These are phyloP conservation scores for Isabelozyma pseudorhagii DNA, from an alignment of 805 yeast genomes.

Conservation along the genomic window DNA sequence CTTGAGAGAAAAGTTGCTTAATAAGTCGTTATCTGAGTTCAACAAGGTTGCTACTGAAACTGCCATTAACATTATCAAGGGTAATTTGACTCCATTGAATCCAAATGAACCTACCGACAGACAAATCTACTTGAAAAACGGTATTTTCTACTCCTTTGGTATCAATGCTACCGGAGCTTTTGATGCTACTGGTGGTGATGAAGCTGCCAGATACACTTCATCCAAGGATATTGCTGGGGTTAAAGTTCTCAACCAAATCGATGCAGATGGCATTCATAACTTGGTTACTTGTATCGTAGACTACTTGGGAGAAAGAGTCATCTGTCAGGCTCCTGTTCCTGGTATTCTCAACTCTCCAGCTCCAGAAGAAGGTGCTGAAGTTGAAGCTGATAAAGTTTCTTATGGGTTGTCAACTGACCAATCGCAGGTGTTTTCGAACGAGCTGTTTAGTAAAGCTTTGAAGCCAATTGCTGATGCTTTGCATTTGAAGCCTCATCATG, in stretches of 20 bases:
- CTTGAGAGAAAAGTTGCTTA: slow-evolving; percentile 69
- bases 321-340: slow-evolving; percentile 95
- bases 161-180: slow-evolving; percentile 62
- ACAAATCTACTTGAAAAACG: slow-evolving; percentile 73
- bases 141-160: slow-evolving; percentile 83
- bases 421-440: slow-evolving; percentile 46
- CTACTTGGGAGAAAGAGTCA: slow-evolving; percentile 81
- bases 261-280: slow-evolving; percentile 60
- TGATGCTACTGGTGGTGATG: slow-evolving; percentile 69
- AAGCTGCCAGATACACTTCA: slow-evolving; percentile 78
- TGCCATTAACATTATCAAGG: slow-evolving; percentile 71
- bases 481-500: slow-evolving; percentile 71
- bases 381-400: slow-evolving; percentile 48
- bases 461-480: slow-evolving; percentile 64
- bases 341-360: slow-evolving; percentile 63
- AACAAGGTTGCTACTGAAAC: slow-evolving; percentile 73
- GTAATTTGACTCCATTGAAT: slow-evolving; percentile 74
- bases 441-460: slow-evolving; percentile 54
- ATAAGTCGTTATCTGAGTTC: slow-evolving; percentile 73
- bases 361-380: slow-evolving; percentile 37
- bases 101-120: slow-evolving; percentile 64
- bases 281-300: slow-evolving; percentile 85
- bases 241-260: slow-evolving; percentile 63
- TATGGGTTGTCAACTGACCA: slow-evolving; percentile 75
- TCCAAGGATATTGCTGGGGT: slow-evolving; percentile 77